Base-by-base conservation (phyloP, 805 yeast genomes). In the Dipodascopsis uninucleata region DNA sequence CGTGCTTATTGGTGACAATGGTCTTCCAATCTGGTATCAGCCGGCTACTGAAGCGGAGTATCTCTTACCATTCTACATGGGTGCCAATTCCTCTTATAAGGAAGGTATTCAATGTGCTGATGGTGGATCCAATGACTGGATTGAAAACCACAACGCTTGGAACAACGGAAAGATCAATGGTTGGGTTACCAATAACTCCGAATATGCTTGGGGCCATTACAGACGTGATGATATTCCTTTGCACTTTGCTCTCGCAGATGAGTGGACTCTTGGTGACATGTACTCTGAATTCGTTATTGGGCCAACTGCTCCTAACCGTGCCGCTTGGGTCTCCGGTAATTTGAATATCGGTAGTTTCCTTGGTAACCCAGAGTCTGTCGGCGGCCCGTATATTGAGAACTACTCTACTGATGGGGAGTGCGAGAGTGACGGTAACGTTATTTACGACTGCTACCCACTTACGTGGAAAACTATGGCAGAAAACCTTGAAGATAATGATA, bases 231-330 rank as follows among this genome's bases (percentile, higher is more conserved):
- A 58, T 25, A 39, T 58, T 14, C 61, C 61, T 23, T 41, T 52
- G 10, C 58, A 54, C 29, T 58, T 44, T 36, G 46, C 42, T 8
- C 49, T 58, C 31, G 58, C 42, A 9, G 61, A 58, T 28, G 55
- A 52, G 3, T 58, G 57, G 55, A 53, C 60, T 16, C 48, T 58
- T 9, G 61, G 43, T n/a, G 61, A 58, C 41, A 58, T 58, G 61
- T 56, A 56, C 38, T 31, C 44, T n/a, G 58, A 56, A 39, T 14
- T 49, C 18, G 57, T 56, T 10, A 52, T 56, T 35, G 58, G 55
- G 23, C 53, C 59, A 20, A 56, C 58, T 22, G 22, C 38, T 17
- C 59, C 59, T n/a, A 54, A 56, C 45, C 47, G 59, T 28, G 57
- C 43, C 17, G 38, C 50, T 8, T 56, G 59, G 59, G 32, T 40